A percentile compares a stretch with the other conserved stretches of the same genome.
Conservation (phyloP, 1,139 yeast species). For the Hansenula sp. region DNA sequence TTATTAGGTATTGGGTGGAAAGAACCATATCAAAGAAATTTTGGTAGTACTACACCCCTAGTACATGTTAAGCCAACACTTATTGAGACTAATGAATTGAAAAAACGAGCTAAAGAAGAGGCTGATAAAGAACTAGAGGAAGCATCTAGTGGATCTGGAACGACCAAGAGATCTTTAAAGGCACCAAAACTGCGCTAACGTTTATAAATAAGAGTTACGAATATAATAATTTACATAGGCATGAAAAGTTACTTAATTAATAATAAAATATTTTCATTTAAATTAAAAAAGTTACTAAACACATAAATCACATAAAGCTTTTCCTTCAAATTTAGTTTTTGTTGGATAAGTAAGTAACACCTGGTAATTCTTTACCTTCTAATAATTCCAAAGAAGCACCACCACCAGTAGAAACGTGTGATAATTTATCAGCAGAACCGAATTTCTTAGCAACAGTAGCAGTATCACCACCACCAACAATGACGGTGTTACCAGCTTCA, state of each 20-base stretch:
- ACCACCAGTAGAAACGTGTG: conserved; percentile 98
- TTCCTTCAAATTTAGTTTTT: conserved; percentile 34
- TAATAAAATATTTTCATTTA: background rate
- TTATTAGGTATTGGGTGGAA: conserved; percentile 39
- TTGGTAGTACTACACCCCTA: conserved; percentile 17
- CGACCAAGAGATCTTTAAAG: too few species aligned
- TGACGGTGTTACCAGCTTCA: conserved; percentile 86
- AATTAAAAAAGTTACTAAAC: background rate
- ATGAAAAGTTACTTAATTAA: too few species aligned
- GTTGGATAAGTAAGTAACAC: conserved; percentile 85
- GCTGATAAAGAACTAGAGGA: background rate
- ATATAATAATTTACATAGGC: too few species aligned
- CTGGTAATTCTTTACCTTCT: conserved; percentile 97
- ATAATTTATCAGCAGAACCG: conserved; percentile 90
- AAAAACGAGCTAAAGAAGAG: background rate
- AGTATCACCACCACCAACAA: conserved; percentile 99
- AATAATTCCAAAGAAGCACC: conserved; percentile 97
- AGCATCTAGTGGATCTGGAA: background rate
- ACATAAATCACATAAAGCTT: background rate
- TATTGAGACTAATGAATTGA: background rate
- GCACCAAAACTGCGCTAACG: too few species aligned
- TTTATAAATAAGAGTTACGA: too few species aligned
- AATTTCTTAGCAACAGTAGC: conserved; percentile 98
- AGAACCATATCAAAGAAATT: conserved; percentile 43
- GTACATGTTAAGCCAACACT: too few species aligned